Percentiles rank a stretch among this genome's conserved stretches.
Evolutionary conservation across 257 asterid species (phyloP).

Genomic region (Gardenia jasminoides): DNA sequence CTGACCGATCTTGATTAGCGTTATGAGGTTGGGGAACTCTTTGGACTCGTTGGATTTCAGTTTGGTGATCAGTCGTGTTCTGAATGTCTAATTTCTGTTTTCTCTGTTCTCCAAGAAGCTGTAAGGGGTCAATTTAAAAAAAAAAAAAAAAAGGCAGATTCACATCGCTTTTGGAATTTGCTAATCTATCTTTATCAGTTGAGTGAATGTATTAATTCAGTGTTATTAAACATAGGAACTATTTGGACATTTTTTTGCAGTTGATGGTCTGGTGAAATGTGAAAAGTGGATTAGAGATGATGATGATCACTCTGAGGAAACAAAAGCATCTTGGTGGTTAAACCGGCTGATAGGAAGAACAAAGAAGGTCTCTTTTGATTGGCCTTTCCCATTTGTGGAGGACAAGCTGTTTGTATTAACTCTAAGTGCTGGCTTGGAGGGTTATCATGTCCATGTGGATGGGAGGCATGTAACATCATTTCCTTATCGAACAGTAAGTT

Average conservation of each 20-base stretch:
- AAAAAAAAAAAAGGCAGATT: background rate
- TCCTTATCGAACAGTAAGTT: conserved; percentile 80
- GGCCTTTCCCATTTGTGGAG: conserved; percentile 94
- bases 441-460: conserved; percentile 78
- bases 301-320: conserved; percentile 68
- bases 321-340: conserved; percentile 86
- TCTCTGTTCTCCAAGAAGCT: background rate
- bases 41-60: background rate
- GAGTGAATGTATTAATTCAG: background rate
- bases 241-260: conserved; percentile 50
- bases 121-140: background rate
- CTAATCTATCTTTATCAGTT: background rate
- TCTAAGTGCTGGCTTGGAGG: conserved; percentile 86
- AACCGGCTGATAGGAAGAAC: conserved; percentile 88
- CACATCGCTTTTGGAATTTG: background rate
- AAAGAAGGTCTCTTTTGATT: conserved; percentile 72
- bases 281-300: conserved; percentile 95
- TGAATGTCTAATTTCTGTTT: background rate
- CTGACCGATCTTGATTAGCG: background rate
- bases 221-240: conserved; percentile 17
- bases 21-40: background rate
- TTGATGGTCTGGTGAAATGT: conserved; percentile 90
- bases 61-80: background rate
- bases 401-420: conserved; percentile 87
- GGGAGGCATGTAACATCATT: conserved; percentile 89